These are phyloP conservation scores for Microthyrium microscopicum DNA, from an alignment of 2,329 filamentous ascomycete genomes.

Conservation along the genomic window DNA sequence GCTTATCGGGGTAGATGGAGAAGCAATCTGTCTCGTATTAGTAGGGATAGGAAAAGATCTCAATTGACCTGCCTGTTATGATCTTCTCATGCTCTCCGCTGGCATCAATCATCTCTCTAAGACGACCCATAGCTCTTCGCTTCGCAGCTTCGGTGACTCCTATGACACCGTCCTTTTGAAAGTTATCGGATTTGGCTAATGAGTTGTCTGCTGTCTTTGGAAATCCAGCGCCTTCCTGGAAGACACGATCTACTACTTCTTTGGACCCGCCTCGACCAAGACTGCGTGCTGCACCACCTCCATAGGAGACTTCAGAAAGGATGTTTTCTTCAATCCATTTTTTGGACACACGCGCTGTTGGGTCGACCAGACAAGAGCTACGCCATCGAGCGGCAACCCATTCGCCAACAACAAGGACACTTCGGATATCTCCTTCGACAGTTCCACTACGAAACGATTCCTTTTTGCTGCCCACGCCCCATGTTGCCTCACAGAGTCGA, in stretches of 20 bases:
- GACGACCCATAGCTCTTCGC: constrained; percentile 52
- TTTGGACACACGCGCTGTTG: constrained; percentile 45
- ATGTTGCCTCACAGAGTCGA: constrained; percentile 66
- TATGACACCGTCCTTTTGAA: constrained; percentile 22
- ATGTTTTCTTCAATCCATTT: constrained; percentile 64
- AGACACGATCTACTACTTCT: constrained; percentile 64
- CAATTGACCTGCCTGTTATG: constrained; percentile 34
- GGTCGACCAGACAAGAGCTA: no score
- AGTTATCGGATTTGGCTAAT: constrained; percentile 8
- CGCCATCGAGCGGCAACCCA: constrained; percentile 65
- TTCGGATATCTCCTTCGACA: constrained; percentile 59
- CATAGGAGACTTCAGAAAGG: constrained; percentile 48
- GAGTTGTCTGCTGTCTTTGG: constrained; percentile 14
- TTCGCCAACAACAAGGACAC: constrained; percentile 73
- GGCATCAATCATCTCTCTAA: constrained; percentile 62
- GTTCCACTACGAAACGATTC: constrained; percentile 41
- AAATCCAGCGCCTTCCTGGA: constrained; percentile 64
- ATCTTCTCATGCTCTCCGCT: constrained; percentile 66
- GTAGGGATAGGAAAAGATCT: background rate
- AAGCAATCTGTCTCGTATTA: constrained; percentile 47
- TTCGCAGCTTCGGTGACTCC: constrained; percentile 59
- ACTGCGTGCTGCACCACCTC: constrained; percentile 54
- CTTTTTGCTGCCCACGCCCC: constrained; percentile 59
- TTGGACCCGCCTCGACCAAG: constrained; percentile 54
- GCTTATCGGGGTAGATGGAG: constrained; percentile 65